phyloP scores from a whole-genome alignment of 257 asterid genomes.

The Fraxinus americana region DNA sequence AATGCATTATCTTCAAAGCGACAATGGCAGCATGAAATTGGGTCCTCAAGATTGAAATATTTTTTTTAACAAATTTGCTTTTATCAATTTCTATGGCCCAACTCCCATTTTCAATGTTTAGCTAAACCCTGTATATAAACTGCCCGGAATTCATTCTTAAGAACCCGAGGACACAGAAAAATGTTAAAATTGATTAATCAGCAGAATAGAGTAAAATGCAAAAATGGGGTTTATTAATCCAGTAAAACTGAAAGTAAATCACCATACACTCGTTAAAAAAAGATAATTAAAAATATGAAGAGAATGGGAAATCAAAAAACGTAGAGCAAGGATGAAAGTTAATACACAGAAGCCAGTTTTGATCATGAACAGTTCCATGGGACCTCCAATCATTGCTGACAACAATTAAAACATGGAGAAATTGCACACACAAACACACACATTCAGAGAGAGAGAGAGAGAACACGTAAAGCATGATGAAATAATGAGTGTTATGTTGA shows the following conservation, averaged over 20 bases:
- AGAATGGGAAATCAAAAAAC: neutral
- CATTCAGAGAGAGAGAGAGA: neutral
- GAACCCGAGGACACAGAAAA: neutral
- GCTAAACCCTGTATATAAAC: neutral
- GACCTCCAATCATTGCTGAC: neutral
- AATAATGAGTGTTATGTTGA: neutral
- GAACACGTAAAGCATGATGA: neutral
- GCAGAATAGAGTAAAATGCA: neutral
- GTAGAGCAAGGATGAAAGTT: constrained; percentile 41
- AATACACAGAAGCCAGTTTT: constrained; percentile 93
- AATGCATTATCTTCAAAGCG: neutral
- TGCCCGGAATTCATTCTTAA: neutral
- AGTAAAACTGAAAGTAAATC: neutral
- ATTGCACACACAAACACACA: too few species aligned
- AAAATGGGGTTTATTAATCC: neutral
- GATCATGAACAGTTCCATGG: constrained; percentile 65
- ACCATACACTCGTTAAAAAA: neutral
- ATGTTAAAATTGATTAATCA: neutral
- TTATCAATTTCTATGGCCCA: constrained; percentile 17
- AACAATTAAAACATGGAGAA: too few species aligned
- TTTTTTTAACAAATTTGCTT: constrained; percentile 2
- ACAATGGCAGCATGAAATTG: constrained; percentile 9
- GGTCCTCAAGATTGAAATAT: neutral
- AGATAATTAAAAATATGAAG: too few species aligned
- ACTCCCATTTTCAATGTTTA: neutral